These are phyloP conservation scores for Yamadazyma songkhlaensis DNA, from an alignment of 1,139 yeast genomes.

Conservation along the genomic window DNA sequence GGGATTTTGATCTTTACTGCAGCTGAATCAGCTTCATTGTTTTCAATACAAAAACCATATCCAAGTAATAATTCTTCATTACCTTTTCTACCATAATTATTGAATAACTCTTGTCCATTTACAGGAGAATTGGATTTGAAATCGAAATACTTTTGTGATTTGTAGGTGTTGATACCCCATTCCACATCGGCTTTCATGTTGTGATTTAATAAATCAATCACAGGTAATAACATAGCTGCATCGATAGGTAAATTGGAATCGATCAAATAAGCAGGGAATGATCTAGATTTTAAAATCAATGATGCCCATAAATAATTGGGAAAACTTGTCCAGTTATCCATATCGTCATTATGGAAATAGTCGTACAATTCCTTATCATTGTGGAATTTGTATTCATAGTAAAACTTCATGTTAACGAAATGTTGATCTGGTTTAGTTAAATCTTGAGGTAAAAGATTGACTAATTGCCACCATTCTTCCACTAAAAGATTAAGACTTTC, in stretches of 20 bases:
- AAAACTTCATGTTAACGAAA: conserved; percentile 43
- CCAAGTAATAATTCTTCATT: conserved; percentile 70
- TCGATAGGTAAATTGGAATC: conserved; percentile 27
- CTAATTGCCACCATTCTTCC: conserved; percentile 53
- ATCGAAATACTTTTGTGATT: conserved; percentile 18
- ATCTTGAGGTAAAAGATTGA: conserved; percentile 33
- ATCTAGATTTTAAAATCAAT: conserved; percentile 67
- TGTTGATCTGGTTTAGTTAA: conserved; percentile 33
- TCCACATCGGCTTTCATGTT: conserved; percentile 56
- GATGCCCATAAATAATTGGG: conserved; percentile 73
- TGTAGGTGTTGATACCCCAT: conserved; percentile 46
- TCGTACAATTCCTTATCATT: conserved; percentile 33
- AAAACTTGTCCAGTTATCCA: conserved; percentile 58
- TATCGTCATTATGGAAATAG: conserved; percentile 20
- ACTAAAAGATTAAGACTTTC: conserved; percentile 32
- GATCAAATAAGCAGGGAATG: conserved; percentile 65
- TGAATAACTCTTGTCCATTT: conserved; percentile 53
- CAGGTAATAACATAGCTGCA: conserved; percentile 71
- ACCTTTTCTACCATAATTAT: conserved; percentile 85
- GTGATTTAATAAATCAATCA: conserved; percentile 79
- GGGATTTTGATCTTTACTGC: conserved; percentile 56
- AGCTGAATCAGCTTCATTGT: conserved; percentile 62
- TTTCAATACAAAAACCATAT: conserved; percentile 66
- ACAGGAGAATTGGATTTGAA: conserved; percentile 26
- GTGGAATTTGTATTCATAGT: conserved; percentile 47